These are phyloP conservation scores for Jimgerdemannia flammicorona DNA, from an alignment of 192 early-diverging fungal species.

Conservation along the genomic window DNA sequence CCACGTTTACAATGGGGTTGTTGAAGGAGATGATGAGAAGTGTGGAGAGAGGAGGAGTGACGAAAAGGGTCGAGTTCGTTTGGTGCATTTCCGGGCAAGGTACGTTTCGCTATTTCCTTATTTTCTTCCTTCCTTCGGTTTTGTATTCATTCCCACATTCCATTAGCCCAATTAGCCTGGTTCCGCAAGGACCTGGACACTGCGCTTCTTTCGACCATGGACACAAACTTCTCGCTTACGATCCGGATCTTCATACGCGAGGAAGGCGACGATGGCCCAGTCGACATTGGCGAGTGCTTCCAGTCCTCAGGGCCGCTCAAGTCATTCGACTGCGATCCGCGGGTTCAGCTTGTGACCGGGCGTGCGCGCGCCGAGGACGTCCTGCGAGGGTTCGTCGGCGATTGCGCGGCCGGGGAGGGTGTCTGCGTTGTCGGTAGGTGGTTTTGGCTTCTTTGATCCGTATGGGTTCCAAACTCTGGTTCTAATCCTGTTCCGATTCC, in stretches of 20 bases:
- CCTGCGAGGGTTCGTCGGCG: neutral
- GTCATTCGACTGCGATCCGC: neutral
- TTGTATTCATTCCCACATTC: conserved; percentile 21
- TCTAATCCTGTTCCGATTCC: too few species aligned
- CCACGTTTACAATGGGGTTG: conserved; percentile 39
- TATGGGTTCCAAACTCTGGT: too few species aligned
- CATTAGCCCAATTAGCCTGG: conserved; percentile 15
- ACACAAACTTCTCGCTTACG: neutral
- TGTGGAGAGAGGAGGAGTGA: neutral
- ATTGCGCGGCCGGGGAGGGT: neutral
- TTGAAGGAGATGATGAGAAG: conserved; percentile 25
- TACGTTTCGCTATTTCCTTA: neutral
- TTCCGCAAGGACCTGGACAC: conserved; percentile 14
- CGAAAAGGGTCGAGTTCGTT: neutral
- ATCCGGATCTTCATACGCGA: neutral
- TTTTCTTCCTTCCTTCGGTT: neutral
- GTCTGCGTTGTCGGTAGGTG: neutral
- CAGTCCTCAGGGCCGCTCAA: neutral
- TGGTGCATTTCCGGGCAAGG: neutral
- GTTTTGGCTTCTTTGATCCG: too few species aligned
- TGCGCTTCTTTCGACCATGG: neutral
- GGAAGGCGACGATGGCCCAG: neutral
- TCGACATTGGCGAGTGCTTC: neutral
- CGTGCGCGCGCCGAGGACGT: neutral
- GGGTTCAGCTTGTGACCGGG: neutral